Percentiles rank a stretch among this genome's conserved stretches.
Evolutionary conservation across 2,329 filamentous ascomycete species (phyloP).

Genomic region (Paraphoma sp.): DNA sequence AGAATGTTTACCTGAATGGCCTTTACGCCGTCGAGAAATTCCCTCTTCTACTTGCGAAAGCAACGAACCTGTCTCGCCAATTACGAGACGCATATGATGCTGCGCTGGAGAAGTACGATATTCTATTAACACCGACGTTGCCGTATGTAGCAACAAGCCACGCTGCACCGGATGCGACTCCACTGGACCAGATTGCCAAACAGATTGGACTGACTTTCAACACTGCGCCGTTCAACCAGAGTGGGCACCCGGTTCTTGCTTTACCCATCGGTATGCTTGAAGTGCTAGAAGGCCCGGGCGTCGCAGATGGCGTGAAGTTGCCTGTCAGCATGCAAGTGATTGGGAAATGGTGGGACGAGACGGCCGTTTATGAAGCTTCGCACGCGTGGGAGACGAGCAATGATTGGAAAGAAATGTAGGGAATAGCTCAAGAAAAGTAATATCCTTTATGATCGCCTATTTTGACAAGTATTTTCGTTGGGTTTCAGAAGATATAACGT

Average conservation of each 20-base stretch:
- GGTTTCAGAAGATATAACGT: too few species aligned
- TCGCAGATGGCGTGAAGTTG: slow-evolving; percentile 38
- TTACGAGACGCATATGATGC: slow-evolving; percentile 57
- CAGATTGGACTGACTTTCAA: slow-evolving; percentile 63
- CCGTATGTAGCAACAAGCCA: slow-evolving; percentile 57
- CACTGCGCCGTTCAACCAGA: slow-evolving; percentile 64
- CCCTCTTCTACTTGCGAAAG: slow-evolving; percentile 57
- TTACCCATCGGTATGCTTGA: slow-evolving; percentile 59
- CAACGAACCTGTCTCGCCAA: slow-evolving; percentile 56
- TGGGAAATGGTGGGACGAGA: slow-evolving; percentile 60
- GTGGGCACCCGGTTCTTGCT: slow-evolving; percentile 63
- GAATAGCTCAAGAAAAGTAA: too few species aligned
- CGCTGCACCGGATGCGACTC: slow-evolving; percentile 47
- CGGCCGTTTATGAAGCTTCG: slow-evolving; percentile 53
- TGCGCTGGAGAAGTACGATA: slow-evolving; percentile 51
- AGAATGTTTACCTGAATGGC: slow-evolving; percentile 63
- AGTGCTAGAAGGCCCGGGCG: slow-evolving; percentile 47
- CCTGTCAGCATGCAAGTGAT: slow-evolving; percentile 65
- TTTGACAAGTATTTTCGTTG: too few species aligned
- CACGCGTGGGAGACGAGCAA: slow-evolving; percentile 57
- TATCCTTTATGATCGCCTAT: too few species aligned
- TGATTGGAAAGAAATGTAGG: slow-evolving; percentile 51
- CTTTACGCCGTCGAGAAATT: slow-evolving; percentile 55
- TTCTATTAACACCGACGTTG: slow-evolving; percentile 58
- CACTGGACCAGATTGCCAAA: slow-evolving; percentile 56